Percentiles rank a stretch among this genome's conserved stretches.
phyloP scores from a whole-genome alignment of 768 basidiomycete species.

The Suillus lakei region DNA sequence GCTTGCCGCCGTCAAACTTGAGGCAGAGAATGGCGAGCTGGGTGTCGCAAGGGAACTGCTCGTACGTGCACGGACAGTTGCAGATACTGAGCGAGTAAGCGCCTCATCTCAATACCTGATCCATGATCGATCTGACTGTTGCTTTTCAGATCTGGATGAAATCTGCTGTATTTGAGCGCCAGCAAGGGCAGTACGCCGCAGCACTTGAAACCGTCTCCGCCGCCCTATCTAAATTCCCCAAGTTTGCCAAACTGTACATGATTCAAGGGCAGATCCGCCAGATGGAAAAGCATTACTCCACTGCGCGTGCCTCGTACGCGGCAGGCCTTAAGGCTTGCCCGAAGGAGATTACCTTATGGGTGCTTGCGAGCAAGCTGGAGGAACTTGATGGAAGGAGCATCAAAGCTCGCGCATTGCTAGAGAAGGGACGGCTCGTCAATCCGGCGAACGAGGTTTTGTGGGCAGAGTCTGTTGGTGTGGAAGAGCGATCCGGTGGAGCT shows the following conservation, averaged over 20 bases:
- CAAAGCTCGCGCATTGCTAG: constrained; percentile 87
- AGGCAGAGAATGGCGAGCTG: constrained; percentile 93
- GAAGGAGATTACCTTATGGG: constrained; percentile 85
- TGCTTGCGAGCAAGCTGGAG: constrained; percentile 86
- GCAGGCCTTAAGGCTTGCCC: constrained; percentile 87
- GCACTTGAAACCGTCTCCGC: constrained; percentile 77
- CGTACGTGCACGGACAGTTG: constrained; percentile 86
- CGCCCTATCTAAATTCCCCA: constrained; percentile 84
- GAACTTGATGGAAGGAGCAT: constrained; percentile 92
- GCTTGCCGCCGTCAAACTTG: constrained; percentile 96
- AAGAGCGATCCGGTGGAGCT: constrained; percentile 83
- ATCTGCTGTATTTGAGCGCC: constrained; percentile 92
- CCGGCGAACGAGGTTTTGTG: constrained; percentile 86
- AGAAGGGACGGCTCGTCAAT: constrained; percentile 87
- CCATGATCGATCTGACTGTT: background rate
- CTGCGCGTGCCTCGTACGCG: constrained; percentile 81
- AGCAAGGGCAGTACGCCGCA: constrained; percentile 74
- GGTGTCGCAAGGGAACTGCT: constrained; percentile 86
- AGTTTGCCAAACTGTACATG: constrained; percentile 94
- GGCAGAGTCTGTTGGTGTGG: constrained; percentile 90
- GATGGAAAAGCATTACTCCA: constrained; percentile 56
- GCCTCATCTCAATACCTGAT: background rate
- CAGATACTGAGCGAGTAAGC: constrained; percentile 88
- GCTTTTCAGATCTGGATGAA: constrained; percentile 95
- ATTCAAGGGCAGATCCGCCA: constrained; percentile 93